These are phyloP conservation scores for Lomentospora prolificans DNA, from an alignment of 2,329 filamentous ascomycete genomes.

Conservation along the genomic window DNA sequence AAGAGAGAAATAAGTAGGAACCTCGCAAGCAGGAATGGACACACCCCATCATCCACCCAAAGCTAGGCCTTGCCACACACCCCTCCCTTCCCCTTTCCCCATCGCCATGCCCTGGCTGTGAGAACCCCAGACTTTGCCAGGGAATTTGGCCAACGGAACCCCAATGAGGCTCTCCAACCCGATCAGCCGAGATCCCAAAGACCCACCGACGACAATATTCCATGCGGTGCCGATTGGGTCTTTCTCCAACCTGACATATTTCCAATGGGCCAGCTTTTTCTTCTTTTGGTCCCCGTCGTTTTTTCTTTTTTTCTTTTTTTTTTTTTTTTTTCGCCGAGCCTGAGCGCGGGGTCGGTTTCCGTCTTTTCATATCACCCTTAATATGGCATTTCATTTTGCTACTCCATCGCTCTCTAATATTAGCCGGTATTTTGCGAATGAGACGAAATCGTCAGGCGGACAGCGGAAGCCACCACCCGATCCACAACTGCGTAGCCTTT, in stretches of 20 bases:
- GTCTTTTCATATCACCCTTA: conserved; percentile 7
- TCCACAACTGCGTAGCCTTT: neutral
- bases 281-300: neutral
- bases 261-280: neutral
- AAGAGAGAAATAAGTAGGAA: too few relatives aligned
- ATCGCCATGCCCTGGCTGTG: too few relatives aligned
- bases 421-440: conserved; percentile 4
- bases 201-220: conserved; percentile 2
- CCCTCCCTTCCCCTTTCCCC: neutral
- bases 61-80: neutral
- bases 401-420: neutral
- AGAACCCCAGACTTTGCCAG: neutral
- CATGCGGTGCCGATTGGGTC: neutral
- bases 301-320: neutral
- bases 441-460: conserved; percentile 4
- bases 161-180: neutral
- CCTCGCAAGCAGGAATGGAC: too few relatives aligned
- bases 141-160: neutral
- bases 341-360: conserved; percentile 7
- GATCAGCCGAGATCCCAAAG: neutral
- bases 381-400: conserved; percentile 7
- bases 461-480: neutral
- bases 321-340: neutral
- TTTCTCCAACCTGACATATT: neutral
- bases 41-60: neutral